Evolutionary conservation across 495 filamentous ascomycete species (phyloP).

Genomic region (Bacidia gigantensis): DNA sequence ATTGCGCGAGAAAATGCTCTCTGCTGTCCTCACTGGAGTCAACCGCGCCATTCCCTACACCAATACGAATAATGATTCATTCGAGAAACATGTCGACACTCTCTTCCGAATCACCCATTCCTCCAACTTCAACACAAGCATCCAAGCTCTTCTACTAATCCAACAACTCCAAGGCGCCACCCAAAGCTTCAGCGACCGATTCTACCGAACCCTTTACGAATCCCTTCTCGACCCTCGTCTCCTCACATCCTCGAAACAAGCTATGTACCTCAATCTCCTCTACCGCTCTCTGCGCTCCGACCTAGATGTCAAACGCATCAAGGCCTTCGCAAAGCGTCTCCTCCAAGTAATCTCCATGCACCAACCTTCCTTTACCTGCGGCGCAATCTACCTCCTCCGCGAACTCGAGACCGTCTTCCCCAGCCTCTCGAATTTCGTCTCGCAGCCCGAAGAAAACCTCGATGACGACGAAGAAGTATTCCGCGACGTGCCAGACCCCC

Average conservation of each 20-base stretch:
- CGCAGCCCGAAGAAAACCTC: slow-evolving; percentile 52
- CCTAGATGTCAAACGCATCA: slow-evolving; percentile 71
- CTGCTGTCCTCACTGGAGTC: slow-evolving; percentile 80
- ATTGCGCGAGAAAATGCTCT: slow-evolving; percentile 75
- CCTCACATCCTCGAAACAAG: slow-evolving; percentile 81
- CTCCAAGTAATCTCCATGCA: slow-evolving; percentile 77
- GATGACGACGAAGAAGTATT: slow-evolving; percentile 62
- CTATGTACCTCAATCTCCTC: slow-evolving; percentile 83
- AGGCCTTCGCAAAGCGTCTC: slow-evolving; percentile 88
- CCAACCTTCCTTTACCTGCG: slow-evolving; percentile 83
- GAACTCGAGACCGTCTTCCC: slow-evolving; percentile 67
- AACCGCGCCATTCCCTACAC: slow-evolving; percentile 93
- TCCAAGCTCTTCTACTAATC: slow-evolving; percentile 90
- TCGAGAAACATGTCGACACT: slow-evolving; percentile 82
- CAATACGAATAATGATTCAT: slow-evolving; percentile 57
- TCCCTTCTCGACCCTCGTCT: slow-evolving; percentile 84
- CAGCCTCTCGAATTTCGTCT: slow-evolving; percentile 56
- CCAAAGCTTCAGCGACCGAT: slow-evolving; percentile 67
- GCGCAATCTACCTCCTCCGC: slow-evolving; percentile 71
- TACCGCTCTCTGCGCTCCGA: slow-evolving; percentile 81
- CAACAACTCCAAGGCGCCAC: slow-evolving; percentile 78
- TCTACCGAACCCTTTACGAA: slow-evolving; percentile 91
- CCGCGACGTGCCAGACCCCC: slow-evolving; percentile 50
- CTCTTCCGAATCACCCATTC: slow-evolving; percentile 93
- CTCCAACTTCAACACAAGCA: slow-evolving; percentile 95